phyloP scores from a whole-genome alignment of 192 early-diverging fungal species.

The Backusella macrospora region DNA sequence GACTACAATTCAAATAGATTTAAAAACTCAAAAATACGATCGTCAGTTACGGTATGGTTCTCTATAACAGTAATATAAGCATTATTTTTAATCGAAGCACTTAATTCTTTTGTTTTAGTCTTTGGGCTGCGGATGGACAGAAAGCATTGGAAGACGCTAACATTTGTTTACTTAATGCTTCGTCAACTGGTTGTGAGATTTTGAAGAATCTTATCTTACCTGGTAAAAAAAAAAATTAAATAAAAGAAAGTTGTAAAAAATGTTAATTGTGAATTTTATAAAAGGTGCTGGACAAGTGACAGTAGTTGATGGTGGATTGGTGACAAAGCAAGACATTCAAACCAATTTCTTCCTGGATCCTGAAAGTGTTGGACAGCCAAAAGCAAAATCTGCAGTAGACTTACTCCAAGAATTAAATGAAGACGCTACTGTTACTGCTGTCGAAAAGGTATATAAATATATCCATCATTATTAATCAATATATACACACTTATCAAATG shows the following conservation, averaged over 20 bases:
- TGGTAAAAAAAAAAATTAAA: constrained; percentile 61
- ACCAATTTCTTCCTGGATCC: constrained; percentile 93
- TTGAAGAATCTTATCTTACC: constrained; percentile 96
- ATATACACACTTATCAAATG: background rate
- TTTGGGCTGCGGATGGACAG: constrained; percentile 96
- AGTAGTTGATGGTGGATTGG: constrained; percentile 74
- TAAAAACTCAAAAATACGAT: constrained; percentile 84
- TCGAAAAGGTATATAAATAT: constrained; percentile 55
- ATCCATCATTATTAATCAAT: background rate
- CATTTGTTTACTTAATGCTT: constrained; percentile 84
- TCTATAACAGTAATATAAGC: no score
- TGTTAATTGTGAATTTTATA: background rate
- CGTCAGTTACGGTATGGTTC: constrained; percentile 75
- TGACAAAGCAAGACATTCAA: constrained; percentile 71
- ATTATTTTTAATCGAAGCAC: background rate
- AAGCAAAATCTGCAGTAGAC: constrained; percentile 63
- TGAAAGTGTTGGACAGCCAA: constrained; percentile 62
- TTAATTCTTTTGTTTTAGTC: constrained; percentile 49
- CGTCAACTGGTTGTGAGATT: constrained; percentile 84
- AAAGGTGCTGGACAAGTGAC: constrained; percentile 89
- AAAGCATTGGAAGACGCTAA: constrained; percentile 79
- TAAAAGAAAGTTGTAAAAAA: background rate
- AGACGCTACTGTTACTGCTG: constrained; percentile 68
- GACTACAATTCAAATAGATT: constrained; percentile 36
- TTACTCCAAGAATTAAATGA: constrained; percentile 87